Percentiles rank a stretch among this genome's conserved stretches.
phyloP scores from a whole-genome alignment of 371 early-diverging fungal genomes.

The Nematocida sp. region DNA sequence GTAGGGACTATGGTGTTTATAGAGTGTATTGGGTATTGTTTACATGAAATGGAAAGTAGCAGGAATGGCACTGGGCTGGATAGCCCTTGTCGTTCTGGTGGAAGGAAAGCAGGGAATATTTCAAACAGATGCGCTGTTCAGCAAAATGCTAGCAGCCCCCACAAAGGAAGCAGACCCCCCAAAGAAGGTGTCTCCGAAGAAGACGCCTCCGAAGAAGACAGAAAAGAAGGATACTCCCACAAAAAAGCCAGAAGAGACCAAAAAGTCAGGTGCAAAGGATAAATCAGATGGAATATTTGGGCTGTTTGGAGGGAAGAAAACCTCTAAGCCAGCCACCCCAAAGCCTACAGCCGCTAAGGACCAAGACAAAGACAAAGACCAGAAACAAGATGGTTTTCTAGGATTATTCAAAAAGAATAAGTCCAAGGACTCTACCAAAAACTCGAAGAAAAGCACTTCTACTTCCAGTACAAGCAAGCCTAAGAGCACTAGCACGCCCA shows the following conservation, averaged over 20 bases:
- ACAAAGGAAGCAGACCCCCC: not conserved
- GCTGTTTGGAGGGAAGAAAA: not conserved
- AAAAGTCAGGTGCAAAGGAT: not conserved
- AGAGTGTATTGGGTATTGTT: not conserved
- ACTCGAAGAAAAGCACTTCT: not conserved
- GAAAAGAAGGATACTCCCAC: not conserved
- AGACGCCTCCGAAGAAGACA: not conserved
- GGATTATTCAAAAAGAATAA: not conserved
- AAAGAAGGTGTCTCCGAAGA: not conserved
- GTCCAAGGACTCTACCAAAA: not conserved
- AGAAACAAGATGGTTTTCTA: not conserved
- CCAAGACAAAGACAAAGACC: too few species aligned
- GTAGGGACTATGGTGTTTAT: not conserved
- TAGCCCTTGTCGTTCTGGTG: not conserved
- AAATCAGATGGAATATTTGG: not conserved
- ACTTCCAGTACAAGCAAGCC: not conserved
- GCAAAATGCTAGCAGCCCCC: not conserved
- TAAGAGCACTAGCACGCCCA: not conserved
- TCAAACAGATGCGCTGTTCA: not conserved
- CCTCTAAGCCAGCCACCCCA: not conserved
- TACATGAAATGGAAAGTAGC: constrained; percentile 5
- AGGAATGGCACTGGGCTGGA: not conserved
- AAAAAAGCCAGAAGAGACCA: not conserved
- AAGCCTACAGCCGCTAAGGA: too few species aligned
- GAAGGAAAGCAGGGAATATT: not conserved